These are phyloP conservation scores for Neostapfia colusana DNA, from an alignment of 176 grass and related monocot species.

Conservation along the genomic window DNA sequence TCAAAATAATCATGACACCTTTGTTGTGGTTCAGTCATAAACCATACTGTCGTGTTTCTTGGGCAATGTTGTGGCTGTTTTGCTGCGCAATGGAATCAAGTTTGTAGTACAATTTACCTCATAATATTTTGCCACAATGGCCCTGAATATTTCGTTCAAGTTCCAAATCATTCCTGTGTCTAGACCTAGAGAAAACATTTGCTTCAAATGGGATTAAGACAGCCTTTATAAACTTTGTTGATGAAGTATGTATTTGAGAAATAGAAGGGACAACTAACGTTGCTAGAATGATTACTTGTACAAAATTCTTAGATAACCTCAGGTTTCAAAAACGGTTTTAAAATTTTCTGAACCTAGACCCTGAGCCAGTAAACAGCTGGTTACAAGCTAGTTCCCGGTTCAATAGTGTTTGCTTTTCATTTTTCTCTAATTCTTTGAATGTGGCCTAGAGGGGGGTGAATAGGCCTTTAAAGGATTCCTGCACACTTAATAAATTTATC, in stretches of 20 bases:
- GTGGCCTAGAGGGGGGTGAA: too few species aligned
- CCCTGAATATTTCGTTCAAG: background rate
- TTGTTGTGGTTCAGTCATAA: background rate
- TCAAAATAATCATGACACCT: background rate
- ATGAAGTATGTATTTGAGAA: background rate
- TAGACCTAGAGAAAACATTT: background rate
- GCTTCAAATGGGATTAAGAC: background rate
- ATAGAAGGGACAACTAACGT: background rate
- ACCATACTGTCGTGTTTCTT: background rate
- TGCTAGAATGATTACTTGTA: background rate
- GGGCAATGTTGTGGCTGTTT: background rate
- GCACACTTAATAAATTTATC: too few species aligned
- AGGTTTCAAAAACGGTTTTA: background rate
- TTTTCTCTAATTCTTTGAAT: background rate
- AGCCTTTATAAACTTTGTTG: background rate
- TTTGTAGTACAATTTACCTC: background rate
- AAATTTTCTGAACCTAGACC: background rate
- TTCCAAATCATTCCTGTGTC: background rate
- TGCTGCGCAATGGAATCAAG: background rate
- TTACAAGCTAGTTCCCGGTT: background rate
- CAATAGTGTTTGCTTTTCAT: background rate
- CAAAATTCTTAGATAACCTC: conserved; percentile 22
- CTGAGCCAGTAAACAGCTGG: background rate
- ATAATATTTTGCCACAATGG: background rate
- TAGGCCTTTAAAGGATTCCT: too few species aligned